Percentiles rank a stretch among this genome's conserved stretches.
phyloP scores from a whole-genome alignment of 768 basidiomycete species.

The Suillus decipiens region DNA sequence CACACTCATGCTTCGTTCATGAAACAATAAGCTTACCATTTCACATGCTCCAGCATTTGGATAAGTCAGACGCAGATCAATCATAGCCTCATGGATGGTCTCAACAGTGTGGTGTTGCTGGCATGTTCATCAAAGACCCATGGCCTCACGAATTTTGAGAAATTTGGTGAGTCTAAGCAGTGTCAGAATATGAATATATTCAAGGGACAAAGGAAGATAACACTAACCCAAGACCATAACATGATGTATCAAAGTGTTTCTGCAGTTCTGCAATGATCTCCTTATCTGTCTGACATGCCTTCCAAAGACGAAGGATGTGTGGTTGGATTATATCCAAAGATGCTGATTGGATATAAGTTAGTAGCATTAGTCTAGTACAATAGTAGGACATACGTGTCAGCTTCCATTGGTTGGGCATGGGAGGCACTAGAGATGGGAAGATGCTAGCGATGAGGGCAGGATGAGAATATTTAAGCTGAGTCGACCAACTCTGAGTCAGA shows the following conservation, averaged over 20 bases:
- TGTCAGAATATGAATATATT: neutral
- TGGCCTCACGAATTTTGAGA: constrained; percentile 9
- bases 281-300: constrained; percentile 27
- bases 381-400: neutral
- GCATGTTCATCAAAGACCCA: constrained; percentile 22
- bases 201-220: neutral
- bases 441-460: no score
- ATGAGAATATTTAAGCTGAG: no score
- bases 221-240: constrained; percentile 25
- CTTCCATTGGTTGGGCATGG: constrained; percentile 10
- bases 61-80: no score
- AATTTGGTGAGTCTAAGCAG: neutral
- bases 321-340: constrained; percentile 14
- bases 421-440: no score
- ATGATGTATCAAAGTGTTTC: constrained; percentile 23
- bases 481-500: no score
- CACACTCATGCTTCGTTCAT: constrained; percentile 20
- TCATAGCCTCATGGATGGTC: no score
- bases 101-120: constrained; percentile 23
- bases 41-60: no score
- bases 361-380: neutral
- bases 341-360: constrained; percentile 11
- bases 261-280: constrained; percentile 25
- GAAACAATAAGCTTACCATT: no score
- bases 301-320: constrained; percentile 23